Conservation (phyloP, 1,139 yeast genomes). For the Blastobotrys elegans region DNA sequence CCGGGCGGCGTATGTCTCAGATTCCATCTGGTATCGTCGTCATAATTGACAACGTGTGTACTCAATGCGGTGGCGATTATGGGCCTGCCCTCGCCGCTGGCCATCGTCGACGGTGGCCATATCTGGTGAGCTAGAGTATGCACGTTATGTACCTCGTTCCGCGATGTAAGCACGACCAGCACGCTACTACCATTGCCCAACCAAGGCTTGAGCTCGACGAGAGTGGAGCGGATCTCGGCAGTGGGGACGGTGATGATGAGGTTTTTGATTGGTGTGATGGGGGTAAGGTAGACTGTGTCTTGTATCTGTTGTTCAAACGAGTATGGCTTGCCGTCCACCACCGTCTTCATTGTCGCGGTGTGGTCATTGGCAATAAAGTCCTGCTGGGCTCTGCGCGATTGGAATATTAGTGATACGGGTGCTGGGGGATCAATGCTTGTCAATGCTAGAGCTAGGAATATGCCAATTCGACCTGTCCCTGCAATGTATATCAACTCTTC, state of each 20-base stretch:
- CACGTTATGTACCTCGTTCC: neutral
- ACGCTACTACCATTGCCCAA: neutral
- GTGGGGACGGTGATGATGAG: neutral
- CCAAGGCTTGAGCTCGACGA: neutral
- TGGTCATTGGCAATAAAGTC: neutral
- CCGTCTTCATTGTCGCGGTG: neutral
- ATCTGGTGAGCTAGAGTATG: too few species aligned
- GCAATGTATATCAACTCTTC: neutral
- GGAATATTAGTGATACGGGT: slow-evolving; percentile 3
- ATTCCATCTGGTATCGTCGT: too few species aligned
- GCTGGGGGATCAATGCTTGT: slow-evolving; percentile 5
- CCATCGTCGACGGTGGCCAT: too few species aligned
- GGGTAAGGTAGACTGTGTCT: neutral
- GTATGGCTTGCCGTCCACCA: neutral
- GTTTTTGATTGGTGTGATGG: neutral
- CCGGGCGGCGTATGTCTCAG: too few species aligned
- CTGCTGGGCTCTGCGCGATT: neutral
- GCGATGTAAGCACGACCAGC: neutral
- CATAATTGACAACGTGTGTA: too few species aligned
- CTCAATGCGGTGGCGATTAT: too few species aligned
- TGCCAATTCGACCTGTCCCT: neutral
- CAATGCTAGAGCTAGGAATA: neutral
- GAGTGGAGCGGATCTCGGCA: neutral
- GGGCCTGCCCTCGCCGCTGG: too few species aligned
- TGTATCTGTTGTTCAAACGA: neutral